Conservation (phyloP, 257 asterid genomes). For the Solanum corneliomulleri region DNA sequence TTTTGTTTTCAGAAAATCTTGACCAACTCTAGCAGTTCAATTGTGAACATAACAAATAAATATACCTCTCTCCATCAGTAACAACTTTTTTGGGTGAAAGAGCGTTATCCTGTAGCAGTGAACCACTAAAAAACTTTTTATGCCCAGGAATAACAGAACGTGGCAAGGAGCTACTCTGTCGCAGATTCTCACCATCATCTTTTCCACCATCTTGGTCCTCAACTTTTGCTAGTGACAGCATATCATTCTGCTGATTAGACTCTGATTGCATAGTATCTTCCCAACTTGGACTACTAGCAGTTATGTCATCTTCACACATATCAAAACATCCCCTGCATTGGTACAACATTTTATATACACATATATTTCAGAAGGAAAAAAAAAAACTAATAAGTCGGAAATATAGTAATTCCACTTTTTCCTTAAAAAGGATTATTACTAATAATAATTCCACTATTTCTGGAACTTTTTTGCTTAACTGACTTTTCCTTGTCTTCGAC, state of each 20-base stretch:
- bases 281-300: slow-evolving; percentile 50
- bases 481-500: background rate
- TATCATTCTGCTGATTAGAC: slow-evolving; percentile 33
- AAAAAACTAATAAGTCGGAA: background rate
- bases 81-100: slow-evolving; percentile 34
- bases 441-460: background rate
- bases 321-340: slow-evolving; percentile 87
- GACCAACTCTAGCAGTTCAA: background rate
- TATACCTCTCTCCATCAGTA: slow-evolving; percentile 80
- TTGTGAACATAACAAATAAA: background rate
- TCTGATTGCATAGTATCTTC: slow-evolving; percentile 49
- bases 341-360: slow-evolving; percentile 5
- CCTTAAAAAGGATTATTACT: background rate
- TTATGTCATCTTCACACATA: slow-evolving; percentile 64
- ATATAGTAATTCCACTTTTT: background rate
- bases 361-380: background rate
- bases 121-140: slow-evolving; percentile 37
- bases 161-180: slow-evolving; percentile 36
- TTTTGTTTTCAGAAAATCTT: background rate
- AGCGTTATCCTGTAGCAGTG: slow-evolving; percentile 49
- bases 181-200: slow-evolving; percentile 28
- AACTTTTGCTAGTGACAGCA: slow-evolving; percentile 17
- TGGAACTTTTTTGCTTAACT: background rate
- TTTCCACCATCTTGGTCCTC: slow-evolving; percentile 35
- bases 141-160: slow-evolving; percentile 32